A percentile compares a stretch with the other conserved stretches of the same genome.
These are phyloP conservation scores for Acacia melanoxylon DNA, from an alignment of 306 rosid genomes.

Conservation along the genomic window DNA sequence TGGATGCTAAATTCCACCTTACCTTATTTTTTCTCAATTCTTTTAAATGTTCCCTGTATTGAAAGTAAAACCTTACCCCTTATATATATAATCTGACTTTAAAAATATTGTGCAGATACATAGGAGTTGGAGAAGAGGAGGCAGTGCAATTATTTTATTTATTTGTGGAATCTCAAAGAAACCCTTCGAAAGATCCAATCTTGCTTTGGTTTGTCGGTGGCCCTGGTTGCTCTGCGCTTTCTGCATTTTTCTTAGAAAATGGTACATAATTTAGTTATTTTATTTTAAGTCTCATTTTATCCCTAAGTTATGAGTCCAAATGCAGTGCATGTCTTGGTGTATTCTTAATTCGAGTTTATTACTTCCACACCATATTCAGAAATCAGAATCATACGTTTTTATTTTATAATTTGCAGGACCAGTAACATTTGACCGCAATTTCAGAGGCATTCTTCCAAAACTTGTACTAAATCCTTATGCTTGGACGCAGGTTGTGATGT, in stretches of 20 bases:
- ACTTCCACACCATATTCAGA: too few species aligned
- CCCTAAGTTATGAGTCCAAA: too few species aligned
- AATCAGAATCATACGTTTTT: neutral
- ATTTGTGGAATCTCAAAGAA: conserved; percentile 40
- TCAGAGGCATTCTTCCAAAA: conserved; percentile 37
- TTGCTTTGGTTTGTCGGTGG: conserved; percentile 39
- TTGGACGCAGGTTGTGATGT: conserved; percentile 41
- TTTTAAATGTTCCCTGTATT: too few species aligned
- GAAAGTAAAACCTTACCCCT: too few species aligned
- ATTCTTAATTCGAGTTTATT: too few species aligned
- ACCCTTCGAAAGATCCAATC: conserved; percentile 28
- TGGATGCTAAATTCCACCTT: too few species aligned
- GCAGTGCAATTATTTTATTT: conserved; percentile 38
- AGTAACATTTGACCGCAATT: conserved; percentile 22
- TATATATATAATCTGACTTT: too few species aligned
- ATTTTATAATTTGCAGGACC: conserved; percentile 44
- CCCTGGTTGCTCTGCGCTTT: conserved; percentile 38
- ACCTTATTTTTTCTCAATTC: too few species aligned
- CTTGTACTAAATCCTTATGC: conserved; percentile 41
- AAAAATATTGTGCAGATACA: conserved; percentile 20
- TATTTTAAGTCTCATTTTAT: too few species aligned
- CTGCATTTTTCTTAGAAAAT: conserved; percentile 36
- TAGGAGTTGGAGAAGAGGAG: conserved; percentile 38
- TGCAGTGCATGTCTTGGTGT: too few species aligned
- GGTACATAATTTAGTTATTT: neutral